phyloP scores from a whole-genome alignment of 2,329 filamentous ascomycete species.

The Colletotrichum acutatum region DNA sequence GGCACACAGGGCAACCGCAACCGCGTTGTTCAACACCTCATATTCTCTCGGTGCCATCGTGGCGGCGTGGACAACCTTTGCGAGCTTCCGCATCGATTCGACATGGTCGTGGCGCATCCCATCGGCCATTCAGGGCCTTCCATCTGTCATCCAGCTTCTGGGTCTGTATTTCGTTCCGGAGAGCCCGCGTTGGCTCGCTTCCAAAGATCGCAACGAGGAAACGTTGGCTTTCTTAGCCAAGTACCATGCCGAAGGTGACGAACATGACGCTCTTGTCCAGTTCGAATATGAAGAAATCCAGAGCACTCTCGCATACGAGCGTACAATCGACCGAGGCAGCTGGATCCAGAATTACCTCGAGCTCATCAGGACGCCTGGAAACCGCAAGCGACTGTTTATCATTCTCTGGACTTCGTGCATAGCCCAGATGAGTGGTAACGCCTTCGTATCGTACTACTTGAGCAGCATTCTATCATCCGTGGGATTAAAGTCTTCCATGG shows the following conservation, averaged over 20 bases:
- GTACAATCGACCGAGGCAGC: constrained; percentile 29
- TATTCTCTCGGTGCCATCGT: constrained; percentile 44
- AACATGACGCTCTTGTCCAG: constrained; percentile 49
- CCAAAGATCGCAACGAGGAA: constrained; percentile 4
- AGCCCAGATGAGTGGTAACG: constrained; percentile 44
- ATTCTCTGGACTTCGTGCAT: constrained; percentile 40
- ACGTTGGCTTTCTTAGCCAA: constrained; percentile 32
- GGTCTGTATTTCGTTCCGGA: constrained; percentile 41
- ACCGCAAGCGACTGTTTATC: constrained; percentile 42
- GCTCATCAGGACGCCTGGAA: constrained; percentile 41
- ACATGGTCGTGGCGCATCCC: constrained; percentile 44
- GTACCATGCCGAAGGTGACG: constrained; percentile 45
- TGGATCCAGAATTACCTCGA: constrained; percentile 45
- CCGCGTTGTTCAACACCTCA: constrained; percentile 47
- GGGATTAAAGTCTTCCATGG: constrained; percentile 45
- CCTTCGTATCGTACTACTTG: constrained; percentile 52
- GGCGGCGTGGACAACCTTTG: constrained; percentile 43
- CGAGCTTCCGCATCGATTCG: constrained; percentile 39
- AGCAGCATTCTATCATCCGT: constrained; percentile 45
- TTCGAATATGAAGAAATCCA: constrained; percentile 54
- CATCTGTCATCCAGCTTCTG: constrained; percentile 39
- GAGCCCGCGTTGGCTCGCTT: constrained; percentile 37
- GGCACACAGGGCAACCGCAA: constrained; percentile 46
- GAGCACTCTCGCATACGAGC: constrained; percentile 35
- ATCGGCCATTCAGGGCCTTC: constrained; percentile 39